These are phyloP conservation scores for Prunus salicina DNA, from an alignment of 306 rosid genomes.

Conservation along the genomic window DNA sequence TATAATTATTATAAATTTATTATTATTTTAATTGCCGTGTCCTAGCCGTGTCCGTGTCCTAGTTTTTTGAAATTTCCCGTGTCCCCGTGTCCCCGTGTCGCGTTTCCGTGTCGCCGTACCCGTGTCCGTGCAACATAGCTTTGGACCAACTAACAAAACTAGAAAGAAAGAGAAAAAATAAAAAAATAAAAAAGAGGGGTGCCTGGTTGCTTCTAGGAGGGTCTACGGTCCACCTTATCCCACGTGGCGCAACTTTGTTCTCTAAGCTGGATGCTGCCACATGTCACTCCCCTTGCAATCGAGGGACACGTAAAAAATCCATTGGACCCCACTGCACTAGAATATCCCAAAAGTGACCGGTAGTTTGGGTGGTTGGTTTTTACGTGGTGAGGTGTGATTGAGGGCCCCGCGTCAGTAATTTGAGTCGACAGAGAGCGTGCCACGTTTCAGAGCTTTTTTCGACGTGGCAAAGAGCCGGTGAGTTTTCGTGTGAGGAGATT, in stretches of 20 bases:
- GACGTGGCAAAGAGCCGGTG: constrained; percentile 18
- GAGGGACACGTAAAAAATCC: constrained; percentile 35
- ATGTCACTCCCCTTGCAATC: background rate
- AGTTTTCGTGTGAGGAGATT: constrained; percentile 15
- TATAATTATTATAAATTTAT: too few relatives aligned
- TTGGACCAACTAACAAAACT: constrained; percentile 39
- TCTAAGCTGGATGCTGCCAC: constrained; percentile 12
- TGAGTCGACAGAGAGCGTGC: background rate
- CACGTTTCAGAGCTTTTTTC: constrained; percentile 19
- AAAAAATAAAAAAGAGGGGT: background rate
- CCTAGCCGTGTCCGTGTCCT: too few relatives aligned
- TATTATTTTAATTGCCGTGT: too few relatives aligned
- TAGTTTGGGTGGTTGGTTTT: background rate
- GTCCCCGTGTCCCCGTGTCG: too few relatives aligned
- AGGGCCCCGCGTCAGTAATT: background rate
- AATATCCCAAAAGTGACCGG: background rate
- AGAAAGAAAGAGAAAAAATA: background rate
- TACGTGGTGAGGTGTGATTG: background rate
- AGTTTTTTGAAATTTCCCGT: too few relatives aligned
- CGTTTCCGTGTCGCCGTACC: too few relatives aligned
- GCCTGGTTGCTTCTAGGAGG: constrained; percentile 19
- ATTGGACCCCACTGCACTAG: constrained; percentile 18
- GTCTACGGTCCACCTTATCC: constrained; percentile 12
- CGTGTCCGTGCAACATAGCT: too few relatives aligned
- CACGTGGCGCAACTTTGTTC: constrained; percentile 8